phyloP scores from a whole-genome alignment of 75 land plant species.

The Selaginella tamariscina region DNA sequence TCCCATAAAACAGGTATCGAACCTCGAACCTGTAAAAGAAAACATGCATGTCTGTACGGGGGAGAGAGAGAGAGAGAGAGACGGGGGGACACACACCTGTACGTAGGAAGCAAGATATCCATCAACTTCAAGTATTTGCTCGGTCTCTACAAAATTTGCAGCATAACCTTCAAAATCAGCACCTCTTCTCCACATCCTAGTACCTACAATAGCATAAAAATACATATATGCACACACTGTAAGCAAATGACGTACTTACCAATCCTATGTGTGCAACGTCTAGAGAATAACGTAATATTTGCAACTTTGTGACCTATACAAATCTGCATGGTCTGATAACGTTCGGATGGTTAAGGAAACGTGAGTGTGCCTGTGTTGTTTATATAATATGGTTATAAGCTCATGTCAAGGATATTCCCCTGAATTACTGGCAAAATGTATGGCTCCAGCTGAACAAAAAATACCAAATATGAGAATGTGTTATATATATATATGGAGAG shows the following conservation, averaged over 20 bases:
- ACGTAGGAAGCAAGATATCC: conserved; percentile 62
- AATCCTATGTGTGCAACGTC: conserved; percentile 4
- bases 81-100: conserved; percentile 60
- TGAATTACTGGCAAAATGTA: conserved; percentile 11
- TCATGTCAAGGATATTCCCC: neutral
- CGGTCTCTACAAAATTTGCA: conserved; percentile 97
- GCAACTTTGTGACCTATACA: neutral
- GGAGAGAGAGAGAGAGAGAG: too few species aligned
- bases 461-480: neutral
- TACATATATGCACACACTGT: neutral
- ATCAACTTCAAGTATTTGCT: conserved; percentile 62
- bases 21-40: conserved; percentile 57
- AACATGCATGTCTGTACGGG: too few species aligned
- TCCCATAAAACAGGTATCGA: conserved; percentile 91
- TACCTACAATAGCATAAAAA: conserved; percentile 34
- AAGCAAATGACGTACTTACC: neutral
- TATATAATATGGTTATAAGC: neutral
- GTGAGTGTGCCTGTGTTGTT: neutral
- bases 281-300: neutral
- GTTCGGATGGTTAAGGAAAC: neutral
- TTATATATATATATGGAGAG: too few species aligned
- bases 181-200: conserved; percentile 99
- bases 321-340: conserved; percentile 6
- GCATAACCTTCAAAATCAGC: conserved; percentile 80
- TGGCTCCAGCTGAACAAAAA: neutral